Evolutionary conservation across 176 grass and related monocot species (phyloP), one percentile per base, ranked within the genome.

Genomic region (Triticum dicoccoides): DNA sequence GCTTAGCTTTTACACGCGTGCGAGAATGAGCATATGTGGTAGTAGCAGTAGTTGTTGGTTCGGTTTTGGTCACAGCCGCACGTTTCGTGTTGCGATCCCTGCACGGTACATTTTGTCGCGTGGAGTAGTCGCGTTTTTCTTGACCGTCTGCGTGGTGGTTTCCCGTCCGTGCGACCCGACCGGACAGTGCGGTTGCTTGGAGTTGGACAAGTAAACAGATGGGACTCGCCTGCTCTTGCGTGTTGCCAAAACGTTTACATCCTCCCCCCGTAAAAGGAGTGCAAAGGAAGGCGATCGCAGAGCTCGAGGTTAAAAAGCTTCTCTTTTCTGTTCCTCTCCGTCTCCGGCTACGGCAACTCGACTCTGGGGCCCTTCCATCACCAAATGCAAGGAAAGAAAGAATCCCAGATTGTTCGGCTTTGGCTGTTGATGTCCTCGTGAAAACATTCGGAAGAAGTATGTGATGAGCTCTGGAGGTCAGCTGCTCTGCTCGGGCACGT

Each of bases 261-360:
- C 79, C 52, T 21, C 17, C 8, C 2, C 8, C 33, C 5, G 38
- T 42, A 14, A 77, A 51, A 72, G 42, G 1, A 24, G 73, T 32
- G n/a, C 11, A 42, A 74, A 59, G 61, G 62, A n/a, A 15, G 24
- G 38, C 27, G 15, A 7, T 58, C 82, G 24, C 80, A 29, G 18
- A 65, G 80, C 67, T 87, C 66, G 68, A 84, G 75, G 89, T 32
- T 73, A 17, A 3, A 4, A 59, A 21, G 54, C 17, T 59, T 59
- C 35, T n/a, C 21, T 67, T 80, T 80, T 83, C 74, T 80, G 73
- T 20, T 33, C 73, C 84, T 77, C 72, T 21, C 3, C 33, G 15
- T 21, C 73, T 35, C 49, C 34, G 41, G 23, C 73, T 35, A 37
- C 35, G 41, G 45, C 47, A 51, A 14, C 61, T 12, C 44, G 15